Base-by-base conservation (phyloP, 257 asterid genomes). In the Solanum bulbocastanum region DNA sequence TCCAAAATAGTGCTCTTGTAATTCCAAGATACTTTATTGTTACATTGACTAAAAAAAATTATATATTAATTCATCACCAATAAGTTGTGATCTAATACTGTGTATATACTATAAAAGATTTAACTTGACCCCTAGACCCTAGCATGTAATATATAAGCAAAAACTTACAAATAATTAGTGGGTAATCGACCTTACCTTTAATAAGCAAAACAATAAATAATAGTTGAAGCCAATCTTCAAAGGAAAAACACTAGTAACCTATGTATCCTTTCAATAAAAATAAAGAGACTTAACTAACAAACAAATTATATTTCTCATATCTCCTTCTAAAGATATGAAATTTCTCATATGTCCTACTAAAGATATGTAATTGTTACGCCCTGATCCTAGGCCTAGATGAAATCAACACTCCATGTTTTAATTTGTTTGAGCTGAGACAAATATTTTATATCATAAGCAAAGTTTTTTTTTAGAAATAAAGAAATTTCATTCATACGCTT, bases 341-440 rank as follows among this genome's bases (percentile, higher is more conserved):
- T 20, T 56, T 30, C 30, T 30, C 30, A 30, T 30, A 30, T 30
- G 1, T 30, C 30, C 30, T 30, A 1, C 30, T 30, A 30, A 9
- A 39, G 10, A 20, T 7, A 18, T 56, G 65, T 56, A 56, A 56
- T 20, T 56, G 65, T 56, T 0, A 56, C 0, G 10, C n/a, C 10
- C n/a, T 0, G 0, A 56, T 56, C 2, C n/a, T 56, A 20, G 5
- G 5, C 7, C 0, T 56, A 56, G n/a, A 56, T 0, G 0, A 56
- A 56, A 56, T 56, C 11, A 0, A 56, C 10, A 56, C 65, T 56
- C n/a, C n/a, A 6, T 56, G 65, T 56, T 20, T 56, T 20, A 20
- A 56, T 56, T 56, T 20, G 65, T 56, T 18, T 56, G n/a, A 56
- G 65, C 9, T 52, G 10, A 52, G 62, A 52, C 10, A 52, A 52